Conservation (phyloP, 495 filamentous ascomycete genomes). For the Pyronema domesticum region DNA sequence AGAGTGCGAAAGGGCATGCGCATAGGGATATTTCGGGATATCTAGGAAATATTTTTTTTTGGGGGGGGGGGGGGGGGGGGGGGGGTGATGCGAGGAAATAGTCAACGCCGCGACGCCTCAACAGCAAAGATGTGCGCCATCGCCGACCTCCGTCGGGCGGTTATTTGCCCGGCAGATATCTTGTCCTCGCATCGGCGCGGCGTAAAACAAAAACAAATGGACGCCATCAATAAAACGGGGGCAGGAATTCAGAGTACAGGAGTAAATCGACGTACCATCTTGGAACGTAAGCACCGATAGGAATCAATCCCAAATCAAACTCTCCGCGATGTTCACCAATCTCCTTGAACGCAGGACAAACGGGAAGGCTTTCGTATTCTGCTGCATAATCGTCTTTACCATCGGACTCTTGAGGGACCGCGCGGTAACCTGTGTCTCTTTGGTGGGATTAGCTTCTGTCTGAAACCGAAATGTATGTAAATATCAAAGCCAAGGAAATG, state of each 20-base stretch:
- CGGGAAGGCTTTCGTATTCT: slow-evolving; percentile 47
- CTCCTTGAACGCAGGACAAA: slow-evolving; percentile 73
- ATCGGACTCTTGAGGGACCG: slow-evolving; percentile 47
- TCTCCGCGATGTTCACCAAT: slow-evolving; percentile 67
- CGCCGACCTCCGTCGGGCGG: background rate
- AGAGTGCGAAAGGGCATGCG: background rate
- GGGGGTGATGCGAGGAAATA: too few relatives aligned
- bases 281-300: slow-evolving; percentile 83
- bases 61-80: too few relatives aligned
- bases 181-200: too few relatives aligned
- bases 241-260: background rate
- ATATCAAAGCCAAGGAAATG: background rate
- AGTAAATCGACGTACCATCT: slow-evolving; percentile 30
- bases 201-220: background rate
- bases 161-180: background rate
- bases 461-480: slow-evolving; percentile 7
- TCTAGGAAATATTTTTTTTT: too few relatives aligned
- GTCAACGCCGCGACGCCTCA: too few relatives aligned
- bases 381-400: slow-evolving; percentile 55
- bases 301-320: slow-evolving; percentile 86
- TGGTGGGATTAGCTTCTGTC: slow-evolving; percentile 2
- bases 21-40: too few relatives aligned
- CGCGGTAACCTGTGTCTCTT: slow-evolving; percentile 57
- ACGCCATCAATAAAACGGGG: background rate
- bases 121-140: too few relatives aligned